Evolutionary conservation across 495 filamentous ascomycete genomes (phyloP), one percentile per base, ranked within the genome.

Genomic region (Penicillium argentinense): DNA sequence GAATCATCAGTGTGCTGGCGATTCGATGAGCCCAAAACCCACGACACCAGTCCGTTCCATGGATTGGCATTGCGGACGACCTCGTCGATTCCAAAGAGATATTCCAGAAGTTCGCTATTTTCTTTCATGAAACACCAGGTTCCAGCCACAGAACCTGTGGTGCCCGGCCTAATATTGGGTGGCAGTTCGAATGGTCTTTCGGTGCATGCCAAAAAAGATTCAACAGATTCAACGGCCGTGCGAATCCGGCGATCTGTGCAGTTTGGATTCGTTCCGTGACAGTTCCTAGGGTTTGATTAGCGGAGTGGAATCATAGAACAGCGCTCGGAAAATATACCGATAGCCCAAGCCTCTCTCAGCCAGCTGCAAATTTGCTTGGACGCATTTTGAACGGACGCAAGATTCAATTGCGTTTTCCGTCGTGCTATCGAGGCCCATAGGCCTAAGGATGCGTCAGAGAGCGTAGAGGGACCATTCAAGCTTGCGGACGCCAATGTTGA

Each of bases 291-390:
- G 22, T 16, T 17, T 2, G 9, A 13, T 42, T 2, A 42, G 39
- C 8, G 16, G 18, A 19, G 13, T 1, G 9, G 1, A 29, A 12
- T 17, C 4, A 13, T 25, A 9, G 16, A 11, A 9, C 13, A 17
- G n/a, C n/a, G n/a, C 2, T 18, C 11, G 19, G 11, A 19, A 13
- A 24, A 45, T 74, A 53, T 71, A 89, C 85, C 81, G 47, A 87
- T 85, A 51, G 79, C 81, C 91, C 90, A 96, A 51, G 81, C 82
- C 33, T 81, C 79, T 60, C 85, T 83, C 4, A 91, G 63, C 91
- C 92, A 97, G 54, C 81, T 77, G 47, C 90, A 78, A 34, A 91
- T 76, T 39, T 85, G 76, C 45, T 83, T 83, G 21, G 80, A 82
- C 9, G 84, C 82, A 22, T 80, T 73, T 32, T 83, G 70, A 28